Evolutionary conservation across 73 alveolate species (phyloP).

Genomic region (Stentor roeselii): DNA sequence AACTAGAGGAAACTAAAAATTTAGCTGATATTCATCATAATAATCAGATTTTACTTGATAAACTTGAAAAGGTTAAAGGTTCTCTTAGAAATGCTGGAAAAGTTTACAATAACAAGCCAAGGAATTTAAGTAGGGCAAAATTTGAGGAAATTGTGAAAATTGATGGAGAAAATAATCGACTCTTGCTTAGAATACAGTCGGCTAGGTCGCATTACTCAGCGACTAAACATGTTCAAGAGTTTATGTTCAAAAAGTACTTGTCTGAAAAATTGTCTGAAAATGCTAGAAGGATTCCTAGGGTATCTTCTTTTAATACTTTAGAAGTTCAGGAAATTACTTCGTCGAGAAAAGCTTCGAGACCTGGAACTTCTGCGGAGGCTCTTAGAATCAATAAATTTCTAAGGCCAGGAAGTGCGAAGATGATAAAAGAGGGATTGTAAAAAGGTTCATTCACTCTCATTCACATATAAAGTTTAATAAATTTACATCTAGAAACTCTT

Average conservation of each 20-base stretch:
- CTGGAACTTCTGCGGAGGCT: not conserved
- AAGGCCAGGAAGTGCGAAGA: slow-evolving; percentile 12
- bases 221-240: not conserved
- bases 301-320: not conserved
- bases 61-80: not conserved
- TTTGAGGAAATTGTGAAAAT: not conserved
- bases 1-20: not conserved
- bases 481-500: no score
- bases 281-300: slow-evolving; percentile 14
- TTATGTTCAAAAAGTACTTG: not conserved
- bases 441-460: no score
- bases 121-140: not conserved
- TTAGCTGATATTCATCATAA: not conserved
- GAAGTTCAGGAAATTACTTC: not conserved
- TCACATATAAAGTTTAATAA: no score
- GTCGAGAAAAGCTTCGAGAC: slow-evolving; percentile 1
- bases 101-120: not conserved
- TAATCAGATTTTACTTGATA: not conserved
- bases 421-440: not conserved
- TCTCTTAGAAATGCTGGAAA: not conserved
- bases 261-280: slow-evolving; percentile 2
- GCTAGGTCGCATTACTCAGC: slow-evolving; percentile 16
- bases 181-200: not conserved
- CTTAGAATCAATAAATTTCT: not conserved
- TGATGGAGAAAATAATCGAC: not conserved